Conservation (phyloP, 805 yeast genomes). For the Isabelozyma heimii region DNA sequence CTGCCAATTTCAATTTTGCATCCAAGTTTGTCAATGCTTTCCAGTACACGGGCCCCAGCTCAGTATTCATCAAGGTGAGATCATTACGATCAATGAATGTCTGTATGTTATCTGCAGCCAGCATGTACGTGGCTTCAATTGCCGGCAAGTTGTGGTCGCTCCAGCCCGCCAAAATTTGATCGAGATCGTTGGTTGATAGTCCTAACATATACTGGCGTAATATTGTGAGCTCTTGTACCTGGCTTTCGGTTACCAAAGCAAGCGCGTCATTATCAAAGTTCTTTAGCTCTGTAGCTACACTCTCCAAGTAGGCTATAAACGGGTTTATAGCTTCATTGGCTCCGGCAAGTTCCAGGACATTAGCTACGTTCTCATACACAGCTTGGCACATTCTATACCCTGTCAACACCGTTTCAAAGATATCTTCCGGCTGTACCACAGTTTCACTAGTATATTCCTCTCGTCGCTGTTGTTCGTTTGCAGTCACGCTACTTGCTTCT, state of each 20-base stretch:
- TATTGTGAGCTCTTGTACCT: slow-evolving; percentile 29
- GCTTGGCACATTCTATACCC: slow-evolving; percentile 27
- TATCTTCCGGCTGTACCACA: slow-evolving; percentile 33
- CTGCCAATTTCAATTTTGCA: slow-evolving; percentile 35
- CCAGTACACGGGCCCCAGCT: slow-evolving; percentile 30
- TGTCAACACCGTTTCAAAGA: slow-evolving; percentile 30
- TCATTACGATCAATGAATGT: slow-evolving; percentile 38
- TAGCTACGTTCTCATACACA: slow-evolving; percentile 23
- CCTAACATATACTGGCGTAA: slow-evolving; percentile 25
- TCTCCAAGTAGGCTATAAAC: slow-evolving; percentile 16
- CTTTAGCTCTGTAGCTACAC: slow-evolving; percentile 15
- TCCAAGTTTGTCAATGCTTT: slow-evolving; percentile 35
- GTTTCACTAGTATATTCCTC: slow-evolving; percentile 19
- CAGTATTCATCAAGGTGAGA: not conserved
- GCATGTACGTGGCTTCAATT: slow-evolving; percentile 35
- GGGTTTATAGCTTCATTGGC: slow-evolving; percentile 15
- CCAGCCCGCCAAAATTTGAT: slow-evolving; percentile 34
- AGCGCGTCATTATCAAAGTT: slow-evolving; percentile 16
- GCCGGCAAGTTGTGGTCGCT: slow-evolving; percentile 17
- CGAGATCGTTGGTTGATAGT: slow-evolving; percentile 21
- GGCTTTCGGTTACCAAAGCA: slow-evolving; percentile 23
- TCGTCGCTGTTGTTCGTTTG: not conserved
- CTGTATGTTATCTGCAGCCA: slow-evolving; percentile 44
- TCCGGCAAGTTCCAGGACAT: slow-evolving; percentile 1
- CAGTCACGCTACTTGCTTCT: not conserved